Base-by-base conservation (phyloP, 352 stramenopile genomes). In the Phytopythium delawarense region DNA sequence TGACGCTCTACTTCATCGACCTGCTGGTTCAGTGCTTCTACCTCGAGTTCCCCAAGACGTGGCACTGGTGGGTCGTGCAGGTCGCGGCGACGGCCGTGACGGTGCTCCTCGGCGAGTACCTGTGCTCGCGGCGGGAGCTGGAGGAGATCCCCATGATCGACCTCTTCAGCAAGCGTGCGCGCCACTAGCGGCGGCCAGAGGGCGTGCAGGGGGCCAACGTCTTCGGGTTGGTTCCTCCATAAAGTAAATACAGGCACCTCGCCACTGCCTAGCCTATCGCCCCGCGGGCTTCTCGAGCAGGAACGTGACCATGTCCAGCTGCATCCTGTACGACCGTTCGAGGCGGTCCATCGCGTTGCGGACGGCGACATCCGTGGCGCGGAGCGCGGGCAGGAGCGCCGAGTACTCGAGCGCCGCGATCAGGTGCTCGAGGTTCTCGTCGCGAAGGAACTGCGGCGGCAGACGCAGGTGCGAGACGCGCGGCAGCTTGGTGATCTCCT, bases 91-190 rank as follows among this genome's bases (percentile, higher is more conserved):
- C 83, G 50, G 78, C 74, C 57, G 64, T 90, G 50, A 95, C 88
- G 11, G 85, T 95, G 50, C 59, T 94, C n/a, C 68, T 96, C 37
- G 88, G 88, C 49, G 88, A 96, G 62, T 96, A 96, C 67, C 55
- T 96, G 44, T 96, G 88, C 65, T 93, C 87, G 46, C 81, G 87
- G 39, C 83, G 84, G 13, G 88, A 96, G 59, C 71, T 96, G 21
- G 79, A 92, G 62, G 88, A 96, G 59, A 96, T 96, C 61, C 87
- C 86, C 7, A 92, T 96, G 81, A 74, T 92, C 46, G 79, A 94
- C 34, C 79, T 96, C 40, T 94, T 96, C 45, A 77, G 71, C 49
- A 93, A 90, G 55, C 74, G 73, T 21, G 72, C 79, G 30, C 78
- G 73, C 39, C 84, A 84, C 57, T 88, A 73, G 32, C n/a, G 7